Conservation (phyloP, 2,329 filamentous ascomycete genomes). For the Catunica adiposa region DNA sequence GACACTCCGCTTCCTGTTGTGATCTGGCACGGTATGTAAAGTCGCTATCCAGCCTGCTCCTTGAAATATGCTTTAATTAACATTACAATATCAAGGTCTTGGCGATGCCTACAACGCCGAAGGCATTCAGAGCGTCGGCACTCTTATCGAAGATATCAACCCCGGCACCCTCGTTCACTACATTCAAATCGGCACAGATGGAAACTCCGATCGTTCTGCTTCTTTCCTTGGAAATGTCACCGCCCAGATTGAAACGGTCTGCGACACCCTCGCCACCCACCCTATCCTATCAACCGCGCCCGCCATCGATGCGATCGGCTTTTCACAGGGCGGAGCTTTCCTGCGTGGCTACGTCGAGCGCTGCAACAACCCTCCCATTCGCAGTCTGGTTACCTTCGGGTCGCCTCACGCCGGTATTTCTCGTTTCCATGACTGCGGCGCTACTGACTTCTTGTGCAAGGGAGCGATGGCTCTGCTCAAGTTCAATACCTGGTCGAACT, state of each 20-base stretch:
- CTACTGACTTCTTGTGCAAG: slow-evolving; percentile 64
- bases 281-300: slow-evolving; percentile 68
- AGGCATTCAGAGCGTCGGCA: slow-evolving; percentile 53
- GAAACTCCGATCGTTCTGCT: slow-evolving; percentile 55
- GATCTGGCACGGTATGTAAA: slow-evolving; percentile 65
- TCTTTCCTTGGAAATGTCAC: slow-evolving; percentile 88
- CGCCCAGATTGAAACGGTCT: slow-evolving; percentile 58
- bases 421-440: slow-evolving; percentile 58
- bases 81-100: slow-evolving; percentile 28
- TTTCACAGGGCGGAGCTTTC: slow-evolving; percentile 92
- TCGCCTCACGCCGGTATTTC: slow-evolving; percentile 85
- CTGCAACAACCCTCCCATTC: slow-evolving; percentile 61
- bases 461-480: slow-evolving; percentile 62
- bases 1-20: slow-evolving; percentile 71
- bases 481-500: slow-evolving; percentile 61
- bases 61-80: not conserved
- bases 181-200: slow-evolving; percentile 52
- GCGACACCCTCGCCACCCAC: slow-evolving; percentile 56
- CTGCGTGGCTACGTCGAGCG: slow-evolving; percentile 79
- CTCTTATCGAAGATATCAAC: slow-evolving; percentile 55
- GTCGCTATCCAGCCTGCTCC: not conserved
- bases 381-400: slow-evolving; percentile 73
- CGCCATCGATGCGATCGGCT: slow-evolving; percentile 78
- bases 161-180: slow-evolving; percentile 75
- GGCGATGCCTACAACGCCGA: slow-evolving; percentile 61